These are phyloP conservation scores for Clavispora carvajalis DNA, from an alignment of 805 yeast species.

Conservation along the genomic window DNA sequence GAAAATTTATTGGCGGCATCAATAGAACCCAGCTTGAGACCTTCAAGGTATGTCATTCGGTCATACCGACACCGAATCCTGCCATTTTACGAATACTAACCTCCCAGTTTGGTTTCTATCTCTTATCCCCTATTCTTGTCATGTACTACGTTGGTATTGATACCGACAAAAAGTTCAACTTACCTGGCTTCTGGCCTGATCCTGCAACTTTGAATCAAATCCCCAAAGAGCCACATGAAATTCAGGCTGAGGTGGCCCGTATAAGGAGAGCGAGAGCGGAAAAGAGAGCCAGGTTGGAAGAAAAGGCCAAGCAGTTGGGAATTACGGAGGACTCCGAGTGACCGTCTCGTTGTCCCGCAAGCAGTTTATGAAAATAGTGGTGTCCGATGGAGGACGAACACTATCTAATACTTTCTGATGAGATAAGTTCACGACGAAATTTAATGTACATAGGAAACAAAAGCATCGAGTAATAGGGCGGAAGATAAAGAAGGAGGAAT, in stretches of 20 bases:
- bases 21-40: conserved; percentile 43
- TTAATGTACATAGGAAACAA: background rate
- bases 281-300: conserved; percentile 69
- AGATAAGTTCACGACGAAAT: background rate
- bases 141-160: conserved; percentile 93
- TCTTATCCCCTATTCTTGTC: conserved; percentile 80
- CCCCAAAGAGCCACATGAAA: conserved; percentile 90
- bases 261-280: conserved; percentile 72
- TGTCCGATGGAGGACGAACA: too few relatives aligned
- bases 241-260: conserved; percentile 85
- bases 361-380: too few relatives aligned
- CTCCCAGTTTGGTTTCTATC: conserved; percentile 70
- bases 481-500: too few relatives aligned
- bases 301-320: conserved; percentile 65
- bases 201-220: conserved; percentile 86
- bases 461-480: background rate
- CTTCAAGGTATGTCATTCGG: conserved; percentile 30
- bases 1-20: conserved; percentile 30
- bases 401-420: background rate
- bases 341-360: too few relatives aligned
- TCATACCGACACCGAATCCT: too few relatives aligned
- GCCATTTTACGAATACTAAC: background rate
- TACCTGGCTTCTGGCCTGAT: conserved; percentile 97
- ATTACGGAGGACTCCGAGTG: conserved; percentile 37
- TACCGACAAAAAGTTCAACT: conserved; percentile 81